A percentile compares a stretch with the other conserved stretches of the same genome.
phyloP scores from a whole-genome alignment of 2,329 filamentous ascomycete species.

The Paradendryphiella salina region DNA sequence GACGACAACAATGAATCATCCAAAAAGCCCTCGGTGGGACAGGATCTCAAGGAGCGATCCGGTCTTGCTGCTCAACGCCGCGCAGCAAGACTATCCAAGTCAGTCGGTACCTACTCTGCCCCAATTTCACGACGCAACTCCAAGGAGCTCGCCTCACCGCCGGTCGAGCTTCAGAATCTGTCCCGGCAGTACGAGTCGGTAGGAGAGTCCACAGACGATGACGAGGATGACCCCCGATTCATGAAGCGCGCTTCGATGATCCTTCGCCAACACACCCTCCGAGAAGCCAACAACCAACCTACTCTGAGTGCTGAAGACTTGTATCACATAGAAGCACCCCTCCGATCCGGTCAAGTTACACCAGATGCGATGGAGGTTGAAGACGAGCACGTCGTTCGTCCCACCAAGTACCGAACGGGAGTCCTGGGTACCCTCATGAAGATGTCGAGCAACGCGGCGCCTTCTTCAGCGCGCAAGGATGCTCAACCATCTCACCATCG shows the following conservation, averaged over 20 bases:
- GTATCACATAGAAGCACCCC: conserved; percentile 35
- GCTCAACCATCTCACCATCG: conserved; percentile 20
- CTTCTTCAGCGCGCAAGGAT: conserved; percentile 7
- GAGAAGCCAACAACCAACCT: conserved; percentile 15
- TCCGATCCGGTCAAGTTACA: conserved; percentile 54
- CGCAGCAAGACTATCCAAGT: conserved; percentile 41
- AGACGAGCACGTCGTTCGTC: conserved; percentile 67
- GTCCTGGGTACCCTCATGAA: conserved; percentile 73
- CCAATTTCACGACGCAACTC: conserved; percentile 44
- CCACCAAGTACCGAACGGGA: conserved; percentile 70
- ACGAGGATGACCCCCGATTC: conserved; percentile 39
- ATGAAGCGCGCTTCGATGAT: conserved; percentile 49
- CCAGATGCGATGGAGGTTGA: conserved; percentile 56
- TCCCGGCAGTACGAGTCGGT: conserved; percentile 24
- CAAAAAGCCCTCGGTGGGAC: conserved; percentile 11
- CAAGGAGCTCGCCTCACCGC: conserved; percentile 33
- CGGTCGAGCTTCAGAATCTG: conserved; percentile 24
- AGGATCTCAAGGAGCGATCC: conserved; percentile 38
- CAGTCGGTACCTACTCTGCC: conserved; percentile 44
- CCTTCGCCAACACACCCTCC: conserved; percentile 40
- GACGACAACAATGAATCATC: conserved; percentile 29
- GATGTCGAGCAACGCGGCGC: conserved; percentile 24
- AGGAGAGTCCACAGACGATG: conserved; percentile 27
- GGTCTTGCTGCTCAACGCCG: conserved; percentile 42
- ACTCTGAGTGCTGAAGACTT: conserved; percentile 33